These are phyloP conservation scores for Hamamelis virginiana DNA, from an alignment of 164 flowering plant genomes.

Conservation along the genomic window DNA sequence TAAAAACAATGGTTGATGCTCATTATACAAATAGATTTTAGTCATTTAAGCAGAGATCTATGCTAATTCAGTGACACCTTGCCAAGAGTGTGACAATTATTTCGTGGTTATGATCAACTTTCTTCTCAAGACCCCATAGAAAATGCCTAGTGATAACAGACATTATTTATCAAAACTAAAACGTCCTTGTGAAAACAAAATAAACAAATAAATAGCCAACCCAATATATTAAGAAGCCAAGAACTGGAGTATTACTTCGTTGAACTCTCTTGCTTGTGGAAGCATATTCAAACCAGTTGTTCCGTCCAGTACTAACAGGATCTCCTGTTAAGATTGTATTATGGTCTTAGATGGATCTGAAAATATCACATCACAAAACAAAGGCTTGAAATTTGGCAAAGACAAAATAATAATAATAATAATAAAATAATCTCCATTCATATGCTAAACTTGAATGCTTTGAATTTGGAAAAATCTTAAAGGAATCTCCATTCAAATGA, in stretches of 20 bases:
- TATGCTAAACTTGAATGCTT: background rate
- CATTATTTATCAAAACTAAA: no score
- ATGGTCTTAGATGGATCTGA: background rate
- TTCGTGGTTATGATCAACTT: no score
- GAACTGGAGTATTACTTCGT: slow-evolving; percentile 56
- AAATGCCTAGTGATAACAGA: no score
- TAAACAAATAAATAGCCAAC: no score
- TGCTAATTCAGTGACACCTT: background rate
- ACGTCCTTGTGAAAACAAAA: no score
- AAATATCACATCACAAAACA: background rate
- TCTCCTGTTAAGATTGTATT: slow-evolving; percentile 58
- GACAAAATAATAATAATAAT: no score
- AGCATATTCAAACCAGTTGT: slow-evolving; percentile 98
- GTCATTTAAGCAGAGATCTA: background rate
- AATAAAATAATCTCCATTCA: background rate
- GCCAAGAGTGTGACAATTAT: no score
- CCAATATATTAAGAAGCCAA: background rate
- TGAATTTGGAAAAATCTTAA: background rate
- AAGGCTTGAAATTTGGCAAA: background rate
- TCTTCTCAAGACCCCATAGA: no score
- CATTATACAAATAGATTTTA: background rate
- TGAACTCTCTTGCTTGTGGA: slow-evolving; percentile 97
- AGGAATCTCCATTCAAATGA: background rate
- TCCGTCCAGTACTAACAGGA: slow-evolving; percentile 86
- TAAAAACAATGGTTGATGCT: no score